Evolutionary conservation across 345 rosid genomes (phyloP).

Genomic region (Lepidium didymum): DNA sequence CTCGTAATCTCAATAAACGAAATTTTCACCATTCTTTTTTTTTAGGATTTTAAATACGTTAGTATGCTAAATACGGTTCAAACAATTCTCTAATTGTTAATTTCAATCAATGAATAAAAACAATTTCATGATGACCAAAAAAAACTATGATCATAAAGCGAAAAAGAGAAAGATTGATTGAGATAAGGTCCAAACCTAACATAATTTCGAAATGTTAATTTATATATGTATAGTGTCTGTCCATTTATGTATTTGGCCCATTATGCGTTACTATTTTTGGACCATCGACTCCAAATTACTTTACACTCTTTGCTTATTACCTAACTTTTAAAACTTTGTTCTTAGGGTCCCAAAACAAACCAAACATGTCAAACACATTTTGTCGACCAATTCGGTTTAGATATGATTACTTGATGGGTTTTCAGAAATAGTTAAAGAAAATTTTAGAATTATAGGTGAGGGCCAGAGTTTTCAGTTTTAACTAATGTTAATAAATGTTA

Average conservation of each 20-base stretch:
- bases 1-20: too few species aligned
- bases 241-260: conserved; percentile 13
- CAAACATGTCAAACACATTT: conserved; percentile 20
- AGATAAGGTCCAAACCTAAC: neutral
- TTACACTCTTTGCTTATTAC: conserved; percentile 3
- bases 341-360: conserved; percentile 10
- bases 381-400: conserved; percentile 14
- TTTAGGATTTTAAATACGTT: too few species aligned
- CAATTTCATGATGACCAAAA: neutral
- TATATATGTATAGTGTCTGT: conserved; percentile 3
- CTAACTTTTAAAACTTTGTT: conserved; percentile 10
- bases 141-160: neutral
- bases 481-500: neutral
- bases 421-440: neutral
- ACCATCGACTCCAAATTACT: conserved; percentile 12
- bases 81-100: too few species aligned
- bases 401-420: neutral
- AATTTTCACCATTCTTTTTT: too few species aligned
- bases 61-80: too few species aligned
- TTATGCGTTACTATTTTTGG: conserved; percentile 9
- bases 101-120: neutral
- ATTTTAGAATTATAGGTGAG: neutral
- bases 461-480: neutral
- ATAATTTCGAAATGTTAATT: neutral
- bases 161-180: neutral